Base-by-base conservation (phyloP, 176 grass and related monocot genomes). In the Chrysopogon serrulatus region DNA sequence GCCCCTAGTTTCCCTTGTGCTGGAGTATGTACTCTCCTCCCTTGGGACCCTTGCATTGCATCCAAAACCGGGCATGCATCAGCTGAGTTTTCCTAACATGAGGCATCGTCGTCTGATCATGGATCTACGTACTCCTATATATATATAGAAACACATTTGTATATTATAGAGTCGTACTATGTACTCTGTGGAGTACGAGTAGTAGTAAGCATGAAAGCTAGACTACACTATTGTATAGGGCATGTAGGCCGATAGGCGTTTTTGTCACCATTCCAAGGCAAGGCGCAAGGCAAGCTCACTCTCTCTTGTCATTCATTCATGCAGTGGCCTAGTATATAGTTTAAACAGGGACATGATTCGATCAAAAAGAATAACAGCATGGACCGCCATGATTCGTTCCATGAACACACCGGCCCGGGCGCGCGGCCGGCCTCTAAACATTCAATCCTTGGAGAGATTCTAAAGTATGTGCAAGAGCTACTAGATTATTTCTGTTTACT, bases 1-100 rank as follows among this genome's bases (percentile, higher is more conserved):
- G 27, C 78, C 78, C 63, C 44, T 12, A 80, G 81, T 83, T 83
- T 27, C 81, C 69, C 36, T 74, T 74, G 81, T 83, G 81, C 78
- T 54, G 65, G 44, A 69, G 78, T 4, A 54, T 9, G 78, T 47
- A 65, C 28, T 19, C 49, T n/a, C 45, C 43, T 48, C 51, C 21
- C 21, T 56, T 7, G n/a, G n/a, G 48, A 8, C 19, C 49, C 19
- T 9, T 3, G 49, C 15, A 0, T 51, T 7, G 0, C 18, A 36
- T 68, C 44, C 44, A 36, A 49, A 80, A 80, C 78, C 31, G 78
- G 78, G 62, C 42, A 80, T 67, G 62, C 78, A 10, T 68, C 78
- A 16, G 5, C 42, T 16, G 2, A 24, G 19, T n/a, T 79, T 66
- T 42, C 77, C 61, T 79, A 67, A 67, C 23, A 59, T 59, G 1